Evolutionary conservation across 2,329 filamentous ascomycete genomes (phyloP).

Genomic region (Paracoccidioides brasiliensis): DNA sequence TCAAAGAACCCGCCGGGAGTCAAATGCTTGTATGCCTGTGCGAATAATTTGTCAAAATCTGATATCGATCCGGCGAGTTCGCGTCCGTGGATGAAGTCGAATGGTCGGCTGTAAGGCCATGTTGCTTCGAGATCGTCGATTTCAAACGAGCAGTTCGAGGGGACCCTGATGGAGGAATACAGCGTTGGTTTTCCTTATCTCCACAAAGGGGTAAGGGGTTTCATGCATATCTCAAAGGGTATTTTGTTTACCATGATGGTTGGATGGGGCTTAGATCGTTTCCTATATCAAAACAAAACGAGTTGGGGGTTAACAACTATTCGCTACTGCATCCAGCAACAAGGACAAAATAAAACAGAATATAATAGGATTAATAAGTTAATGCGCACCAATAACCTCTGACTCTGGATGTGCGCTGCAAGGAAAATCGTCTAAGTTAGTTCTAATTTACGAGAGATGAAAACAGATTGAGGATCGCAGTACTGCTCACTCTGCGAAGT

Average conservation of each 20-base stretch:
- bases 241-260: constrained; percentile 1
- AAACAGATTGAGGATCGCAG: constrained; percentile 8
- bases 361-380: background rate
- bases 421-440: background rate
- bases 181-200: background rate
- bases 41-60: constrained; percentile 13
- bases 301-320: background rate
- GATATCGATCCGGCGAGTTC: constrained; percentile 13
- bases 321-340: background rate
- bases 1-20: constrained; percentile 41
- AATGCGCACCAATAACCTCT: constrained; percentile 9
- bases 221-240: background rate
- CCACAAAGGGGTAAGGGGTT: too few species aligned
- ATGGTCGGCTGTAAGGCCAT: constrained; percentile 12
- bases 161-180: constrained; percentile 11
- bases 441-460: constrained; percentile 4
- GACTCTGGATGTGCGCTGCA: constrained; percentile 1
- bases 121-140: constrained; percentile 16
- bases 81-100: constrained; percentile 14
- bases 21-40: constrained; percentile 20
- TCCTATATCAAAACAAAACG: background rate
- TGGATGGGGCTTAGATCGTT: constrained; percentile 6
- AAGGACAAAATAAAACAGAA: too few species aligned
- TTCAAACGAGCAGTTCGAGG: constrained; percentile 16
- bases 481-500: constrained; percentile 23